These are phyloP conservation scores for Metschnikowia kunwiensis DNA, from an alignment of 805 yeast genomes.

Conservation along the genomic window DNA sequence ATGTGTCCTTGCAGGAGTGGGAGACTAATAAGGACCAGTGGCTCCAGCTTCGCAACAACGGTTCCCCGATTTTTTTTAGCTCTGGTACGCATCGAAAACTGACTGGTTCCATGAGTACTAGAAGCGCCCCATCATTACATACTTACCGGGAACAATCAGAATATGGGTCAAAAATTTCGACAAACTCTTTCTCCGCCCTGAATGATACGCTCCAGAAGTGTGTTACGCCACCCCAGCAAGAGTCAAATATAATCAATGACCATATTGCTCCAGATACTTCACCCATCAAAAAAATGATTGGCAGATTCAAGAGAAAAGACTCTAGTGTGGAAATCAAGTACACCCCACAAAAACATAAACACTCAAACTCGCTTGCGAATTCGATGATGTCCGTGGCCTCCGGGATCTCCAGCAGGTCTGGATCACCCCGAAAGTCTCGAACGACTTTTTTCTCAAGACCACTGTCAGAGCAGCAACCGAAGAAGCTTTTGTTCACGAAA, in stretches of 20 bases:
- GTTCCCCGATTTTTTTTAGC: conserved; percentile 28
- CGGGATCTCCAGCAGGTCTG: conserved; percentile 28
- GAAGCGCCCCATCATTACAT: conserved; percentile 39
- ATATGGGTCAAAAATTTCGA: conserved; percentile 4
- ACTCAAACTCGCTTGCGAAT: conserved; percentile 25
- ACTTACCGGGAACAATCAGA: conserved; percentile 28
- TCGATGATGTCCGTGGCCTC: conserved; percentile 27
- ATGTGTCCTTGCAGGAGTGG: conserved; percentile 35
- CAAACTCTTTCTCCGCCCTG: conserved; percentile 10
- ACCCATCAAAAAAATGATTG: conserved; percentile 30
- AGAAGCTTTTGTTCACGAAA: conserved; percentile 5
- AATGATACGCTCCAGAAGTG: conserved; percentile 13
- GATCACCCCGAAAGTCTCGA: conserved; percentile 31
- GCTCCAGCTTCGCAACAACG: conserved; percentile 21
- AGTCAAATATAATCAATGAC: background rate
- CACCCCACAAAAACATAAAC: conserved; percentile 17
- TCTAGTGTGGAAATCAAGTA: conserved; percentile 27
- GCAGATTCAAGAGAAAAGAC: conserved; percentile 26
- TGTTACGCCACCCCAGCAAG: conserved; percentile 15
- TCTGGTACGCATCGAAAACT: conserved; percentile 21
- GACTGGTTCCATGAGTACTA: conserved; percentile 28
- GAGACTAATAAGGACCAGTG: conserved; percentile 25
- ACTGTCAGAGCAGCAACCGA: conserved; percentile 10
- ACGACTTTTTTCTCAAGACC: conserved; percentile 18
- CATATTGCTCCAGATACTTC: conserved; percentile 21